Percentiles rank a stretch among this genome's conserved stretches.
These are phyloP conservation scores for Rutstroemia sp. DNA, from an alignment of 2,329 filamentous ascomycete species.

Conservation along the genomic window DNA sequence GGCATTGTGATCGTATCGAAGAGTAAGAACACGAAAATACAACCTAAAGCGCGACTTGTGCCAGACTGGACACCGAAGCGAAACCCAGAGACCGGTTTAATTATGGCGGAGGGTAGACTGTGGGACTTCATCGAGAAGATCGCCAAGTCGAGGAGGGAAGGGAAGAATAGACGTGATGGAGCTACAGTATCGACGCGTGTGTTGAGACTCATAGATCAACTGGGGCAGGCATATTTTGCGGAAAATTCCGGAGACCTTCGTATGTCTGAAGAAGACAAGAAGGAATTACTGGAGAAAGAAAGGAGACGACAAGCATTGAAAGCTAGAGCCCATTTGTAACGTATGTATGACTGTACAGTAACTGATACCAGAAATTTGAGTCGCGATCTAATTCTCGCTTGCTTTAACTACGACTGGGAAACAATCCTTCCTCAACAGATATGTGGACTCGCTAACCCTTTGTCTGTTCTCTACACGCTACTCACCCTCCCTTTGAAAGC, in stretches of 20 bases:
- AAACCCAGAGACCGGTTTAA: constrained; percentile 49
- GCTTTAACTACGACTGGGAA: too few species aligned
- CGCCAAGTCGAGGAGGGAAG: constrained; percentile 73
- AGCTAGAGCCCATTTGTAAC: constrained; percentile 43
- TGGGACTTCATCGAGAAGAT: constrained; percentile 94
- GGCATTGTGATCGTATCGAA: constrained; percentile 75
- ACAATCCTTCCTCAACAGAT: too few species aligned
- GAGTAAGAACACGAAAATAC: constrained; percentile 53
- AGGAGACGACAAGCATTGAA: constrained; percentile 41
- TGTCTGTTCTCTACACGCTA: too few species aligned
- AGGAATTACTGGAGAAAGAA: constrained; percentile 40
- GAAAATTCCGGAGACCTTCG: constrained; percentile 34
- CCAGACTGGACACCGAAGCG: constrained; percentile 68
- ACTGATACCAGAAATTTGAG: constrained; percentile 5
- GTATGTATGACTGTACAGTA: constrained; percentile 3
- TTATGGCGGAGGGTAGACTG: constrained; percentile 66
- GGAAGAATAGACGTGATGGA: constrained; percentile 93
- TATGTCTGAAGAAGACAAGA: constrained; percentile 43
- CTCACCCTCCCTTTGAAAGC: too few species aligned
- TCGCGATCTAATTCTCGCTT: too few species aligned
- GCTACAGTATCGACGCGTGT: constrained; percentile 81
- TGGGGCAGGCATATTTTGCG: constrained; percentile 65
- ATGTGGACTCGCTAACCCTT: too few species aligned
- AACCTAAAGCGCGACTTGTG: constrained; percentile 59
- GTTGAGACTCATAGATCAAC: constrained; percentile 63